These are phyloP conservation scores for Candida oleophila DNA, from an alignment of 805 yeast genomes.

Conservation along the genomic window DNA sequence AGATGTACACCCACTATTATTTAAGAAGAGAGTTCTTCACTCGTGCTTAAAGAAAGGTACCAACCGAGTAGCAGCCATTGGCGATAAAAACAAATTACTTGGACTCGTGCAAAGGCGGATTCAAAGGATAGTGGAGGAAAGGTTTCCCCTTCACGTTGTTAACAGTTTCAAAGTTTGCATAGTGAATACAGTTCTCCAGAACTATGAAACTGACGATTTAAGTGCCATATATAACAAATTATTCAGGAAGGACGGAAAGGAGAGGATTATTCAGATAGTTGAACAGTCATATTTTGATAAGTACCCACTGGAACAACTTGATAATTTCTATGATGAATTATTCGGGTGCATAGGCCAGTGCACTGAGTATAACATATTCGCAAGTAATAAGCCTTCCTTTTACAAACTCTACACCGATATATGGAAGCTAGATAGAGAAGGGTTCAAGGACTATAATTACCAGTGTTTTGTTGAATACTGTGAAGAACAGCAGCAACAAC, in stretches of 20 bases:
- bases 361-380: slow-evolving; percentile 3
- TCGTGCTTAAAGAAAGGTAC: neutral
- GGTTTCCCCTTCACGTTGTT: neutral
- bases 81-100: slow-evolving; percentile 6
- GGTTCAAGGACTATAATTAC: slow-evolving; percentile 12
- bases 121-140: slow-evolving; percentile 8
- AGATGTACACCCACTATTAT: slow-evolving; percentile 1
- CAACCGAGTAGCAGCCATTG: neutral
- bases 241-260: slow-evolving; percentile 8
- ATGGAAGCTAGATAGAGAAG: slow-evolving; percentile 16
- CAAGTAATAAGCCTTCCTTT: slow-evolving; percentile 14
- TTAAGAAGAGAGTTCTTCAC: neutral
- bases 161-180: slow-evolving; percentile 15
- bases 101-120: slow-evolving; percentile 8
- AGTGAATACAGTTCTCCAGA: slow-evolving; percentile 17
- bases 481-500: slow-evolving; percentile 12
- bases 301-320: slow-evolving; percentile 16
- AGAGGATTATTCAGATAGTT: slow-evolving; percentile 10
- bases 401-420: slow-evolving; percentile 15
- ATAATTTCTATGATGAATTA: slow-evolving; percentile 12
- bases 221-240: slow-evolving; percentile 10
- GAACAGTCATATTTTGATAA: slow-evolving; percentile 16
- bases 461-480: slow-evolving; percentile 11
- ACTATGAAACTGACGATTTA: slow-evolving; percentile 10
- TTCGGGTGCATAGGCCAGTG: slow-evolving; percentile 1